Percentiles rank a stretch among this genome's conserved stretches.
phyloP scores from a whole-genome alignment of 1,284 basidiomycete species.

The Austroboletus niveus region DNA sequence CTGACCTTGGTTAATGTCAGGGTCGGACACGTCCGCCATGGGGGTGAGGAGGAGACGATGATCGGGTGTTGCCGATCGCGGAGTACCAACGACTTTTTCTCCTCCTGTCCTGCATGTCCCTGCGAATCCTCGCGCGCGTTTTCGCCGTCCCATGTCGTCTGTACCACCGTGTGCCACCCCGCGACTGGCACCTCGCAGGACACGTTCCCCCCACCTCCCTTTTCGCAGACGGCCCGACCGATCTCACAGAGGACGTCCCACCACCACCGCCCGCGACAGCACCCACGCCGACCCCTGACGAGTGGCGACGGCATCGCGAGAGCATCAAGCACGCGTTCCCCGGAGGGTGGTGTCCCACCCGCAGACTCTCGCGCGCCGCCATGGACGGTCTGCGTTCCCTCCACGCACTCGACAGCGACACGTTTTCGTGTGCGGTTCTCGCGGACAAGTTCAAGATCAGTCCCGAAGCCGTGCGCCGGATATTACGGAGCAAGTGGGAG shows the following conservation, averaged over 20 bases:
- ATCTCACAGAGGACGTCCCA: conserved; percentile 52
- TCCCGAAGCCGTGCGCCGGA: conserved; percentile 83
- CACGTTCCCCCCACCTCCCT: conserved; percentile 52
- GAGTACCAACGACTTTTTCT: conserved; percentile 15
- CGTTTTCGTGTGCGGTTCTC: conserved; percentile 69
- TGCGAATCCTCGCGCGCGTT: conserved; percentile 14
- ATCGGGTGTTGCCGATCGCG: conserved; percentile 31
- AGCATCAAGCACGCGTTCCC: conserved; percentile 65
- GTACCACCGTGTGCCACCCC: conserved; percentile 24
- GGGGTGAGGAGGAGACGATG: conserved; percentile 3
- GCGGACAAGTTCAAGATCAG: conserved; percentile 81
- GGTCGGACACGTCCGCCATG: conserved; percentile 85
- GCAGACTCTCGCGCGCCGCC: conserved; percentile 85
- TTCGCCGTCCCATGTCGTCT: conserved; percentile 11
- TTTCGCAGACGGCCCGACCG: conserved; percentile 40
- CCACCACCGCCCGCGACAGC: conserved; percentile 40
- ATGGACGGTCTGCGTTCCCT: conserved; percentile 84
- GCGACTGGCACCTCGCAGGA: conserved; percentile 51
- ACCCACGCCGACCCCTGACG: conserved; percentile 47
- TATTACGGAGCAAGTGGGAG: conserved; percentile 80
- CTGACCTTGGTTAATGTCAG: conserved; percentile 75
- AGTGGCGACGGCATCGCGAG: conserved; percentile 55
- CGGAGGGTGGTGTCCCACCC: conserved; percentile 81
- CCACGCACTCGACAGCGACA: conserved; percentile 66
- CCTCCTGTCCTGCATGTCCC: conserved; percentile 1